Evolutionary conservation across 2,329 filamentous ascomycete species (phyloP).

Genomic region (Fusarium palustre): DNA sequence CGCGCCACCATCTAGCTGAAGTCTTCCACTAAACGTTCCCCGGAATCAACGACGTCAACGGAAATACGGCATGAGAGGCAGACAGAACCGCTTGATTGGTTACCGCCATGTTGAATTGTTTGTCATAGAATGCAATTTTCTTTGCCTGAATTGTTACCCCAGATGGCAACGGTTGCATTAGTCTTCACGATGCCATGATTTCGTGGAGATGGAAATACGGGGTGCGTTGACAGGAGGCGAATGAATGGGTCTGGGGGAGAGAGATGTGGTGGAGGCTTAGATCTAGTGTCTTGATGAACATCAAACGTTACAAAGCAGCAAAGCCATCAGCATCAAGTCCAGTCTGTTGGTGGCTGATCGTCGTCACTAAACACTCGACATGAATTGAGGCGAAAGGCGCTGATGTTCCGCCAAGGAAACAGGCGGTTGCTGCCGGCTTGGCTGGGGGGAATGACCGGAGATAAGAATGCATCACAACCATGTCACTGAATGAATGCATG

Average conservation of each 20-base stretch:
- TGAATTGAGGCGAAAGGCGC: constrained; percentile 6
- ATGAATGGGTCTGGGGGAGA: neutral
- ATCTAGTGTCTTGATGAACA: neutral
- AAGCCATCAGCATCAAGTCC: neutral
- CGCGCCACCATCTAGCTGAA: constrained; percentile 21
- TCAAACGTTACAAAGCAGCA: neutral
- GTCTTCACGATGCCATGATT: neutral
- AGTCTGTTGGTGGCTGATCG: neutral
- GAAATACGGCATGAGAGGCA: constrained; percentile 6
- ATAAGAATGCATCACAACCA: constrained; percentile 15
- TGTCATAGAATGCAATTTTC: neutral
- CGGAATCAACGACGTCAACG: constrained; percentile 1
- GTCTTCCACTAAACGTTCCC: constrained; percentile 7
- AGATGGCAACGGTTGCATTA: constrained; percentile 22
- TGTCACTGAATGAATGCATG: neutral
- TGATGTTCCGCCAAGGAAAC: constrained; percentile 9
- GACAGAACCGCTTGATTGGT: constrained; percentile 20
- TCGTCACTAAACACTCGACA: neutral
- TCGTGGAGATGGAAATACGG: constrained; percentile 15
- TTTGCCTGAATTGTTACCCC: constrained; percentile 24
- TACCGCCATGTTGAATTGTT: neutral
- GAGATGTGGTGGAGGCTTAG: neutral
- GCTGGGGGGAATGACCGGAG: constrained; percentile 28
- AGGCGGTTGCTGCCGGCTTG: constrained; percentile 27
- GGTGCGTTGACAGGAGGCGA: constrained; percentile 15